These are phyloP conservation scores for Eucalyptus grandis DNA, from an alignment of 345 rosid genomes.

Conservation along the genomic window DNA sequence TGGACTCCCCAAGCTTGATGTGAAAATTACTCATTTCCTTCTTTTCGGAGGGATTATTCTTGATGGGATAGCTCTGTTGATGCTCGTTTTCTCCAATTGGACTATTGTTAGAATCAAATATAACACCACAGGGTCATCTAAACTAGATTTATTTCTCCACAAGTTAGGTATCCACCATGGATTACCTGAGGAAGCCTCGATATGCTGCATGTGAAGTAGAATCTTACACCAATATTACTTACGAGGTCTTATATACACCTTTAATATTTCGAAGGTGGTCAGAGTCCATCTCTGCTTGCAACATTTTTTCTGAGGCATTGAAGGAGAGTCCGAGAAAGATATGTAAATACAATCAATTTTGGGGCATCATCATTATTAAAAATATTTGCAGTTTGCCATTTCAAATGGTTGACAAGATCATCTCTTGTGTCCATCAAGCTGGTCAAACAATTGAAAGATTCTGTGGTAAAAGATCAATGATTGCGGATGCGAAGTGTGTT, in stretches of 20 bases:
- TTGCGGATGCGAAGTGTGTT: background rate
- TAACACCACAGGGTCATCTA: background rate
- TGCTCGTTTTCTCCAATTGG: background rate
- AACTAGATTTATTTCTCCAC: background rate
- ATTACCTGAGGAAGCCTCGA: background rate
- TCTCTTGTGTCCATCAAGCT: background rate
- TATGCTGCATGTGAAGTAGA: background rate
- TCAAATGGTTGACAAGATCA: background rate
- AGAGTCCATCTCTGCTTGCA: background rate
- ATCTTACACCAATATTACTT: accelerated
- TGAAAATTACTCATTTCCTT: background rate
- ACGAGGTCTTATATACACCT: background rate
- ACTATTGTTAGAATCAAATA: accelerated
- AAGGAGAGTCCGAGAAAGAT: background rate
- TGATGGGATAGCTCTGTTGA: background rate
- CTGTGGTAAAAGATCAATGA: background rate
- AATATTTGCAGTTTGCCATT: accelerated
- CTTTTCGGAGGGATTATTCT: background rate
- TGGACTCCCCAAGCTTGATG: accelerated
- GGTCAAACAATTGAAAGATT: background rate
- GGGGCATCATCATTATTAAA: accelerated
- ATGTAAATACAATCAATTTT: background rate
- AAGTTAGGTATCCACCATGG: accelerated
- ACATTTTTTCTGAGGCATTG: background rate
- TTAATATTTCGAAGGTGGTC: background rate